Evolutionary conservation across 2,329 filamentous ascomycete species (phyloP).

Genomic region (Scopulariopsis brevicaulis): DNA sequence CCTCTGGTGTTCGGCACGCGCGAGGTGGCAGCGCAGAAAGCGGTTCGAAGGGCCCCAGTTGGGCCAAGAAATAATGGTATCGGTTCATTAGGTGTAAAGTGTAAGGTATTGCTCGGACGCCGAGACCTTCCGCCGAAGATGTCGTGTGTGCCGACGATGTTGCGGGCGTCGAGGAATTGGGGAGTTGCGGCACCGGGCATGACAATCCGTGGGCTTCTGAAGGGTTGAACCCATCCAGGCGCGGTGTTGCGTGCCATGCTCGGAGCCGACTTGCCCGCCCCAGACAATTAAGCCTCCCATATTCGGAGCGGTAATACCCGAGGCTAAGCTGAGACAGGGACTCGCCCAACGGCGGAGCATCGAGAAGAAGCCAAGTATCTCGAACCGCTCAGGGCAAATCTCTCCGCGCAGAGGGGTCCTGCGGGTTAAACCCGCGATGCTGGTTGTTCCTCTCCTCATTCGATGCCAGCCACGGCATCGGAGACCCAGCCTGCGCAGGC

Average conservation of each 20-base stretch:
- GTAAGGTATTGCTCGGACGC: background rate
- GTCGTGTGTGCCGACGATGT: background rate
- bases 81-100: background rate
- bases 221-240: no score
- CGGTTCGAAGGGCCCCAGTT: background rate
- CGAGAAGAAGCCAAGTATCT: background rate
- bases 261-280: background rate
- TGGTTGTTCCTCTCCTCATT: background rate
- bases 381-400: conserved; percentile 1
- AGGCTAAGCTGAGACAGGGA: background rate
- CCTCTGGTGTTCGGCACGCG: background rate
- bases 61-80: background rate
- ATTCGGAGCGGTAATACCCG: background rate
- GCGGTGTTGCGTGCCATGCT: background rate
- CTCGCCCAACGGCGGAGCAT: background rate
- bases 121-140: background rate
- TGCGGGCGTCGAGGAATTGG: background rate
- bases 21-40: background rate
- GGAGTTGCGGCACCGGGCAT: background rate
- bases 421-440: background rate
- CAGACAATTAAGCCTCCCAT: background rate
- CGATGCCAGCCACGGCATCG: background rate
- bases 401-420: conserved; percentile 2
- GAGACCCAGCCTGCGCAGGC: conserved; percentile 18
- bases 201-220: no score